phyloP scores from a whole-genome alignment of 108 stramenopile genomes.

The Aurantiochytrium sp. region DNA sequence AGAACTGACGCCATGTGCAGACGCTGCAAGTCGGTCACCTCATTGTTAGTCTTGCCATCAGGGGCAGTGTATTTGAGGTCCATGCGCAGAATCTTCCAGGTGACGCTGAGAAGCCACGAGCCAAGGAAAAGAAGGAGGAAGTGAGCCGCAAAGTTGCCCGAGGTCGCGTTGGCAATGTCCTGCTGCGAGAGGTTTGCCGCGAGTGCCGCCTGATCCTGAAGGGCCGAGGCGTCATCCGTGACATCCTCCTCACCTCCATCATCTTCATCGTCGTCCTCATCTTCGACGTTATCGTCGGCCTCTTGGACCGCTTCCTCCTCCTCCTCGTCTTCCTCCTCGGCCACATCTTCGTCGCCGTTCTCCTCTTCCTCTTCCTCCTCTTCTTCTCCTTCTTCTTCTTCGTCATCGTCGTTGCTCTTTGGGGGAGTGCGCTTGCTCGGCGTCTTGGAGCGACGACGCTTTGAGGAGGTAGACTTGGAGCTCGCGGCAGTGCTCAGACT shows the following conservation, averaged over 20 bases:
- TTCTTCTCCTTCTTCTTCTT: not conserved
- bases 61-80: not conserved
- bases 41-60: not conserved
- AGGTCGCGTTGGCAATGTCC: not conserved
- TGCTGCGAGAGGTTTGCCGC: not conserved
- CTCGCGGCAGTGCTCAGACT: no score
- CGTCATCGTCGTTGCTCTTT: no score
- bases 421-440: no score
- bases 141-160: not conserved
- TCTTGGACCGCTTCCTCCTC: not conserved
- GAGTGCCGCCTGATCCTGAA: not conserved
- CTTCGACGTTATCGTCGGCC: not conserved
- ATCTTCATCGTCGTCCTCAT: not conserved
- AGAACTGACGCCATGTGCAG: not conserved
- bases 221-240: not conserved
- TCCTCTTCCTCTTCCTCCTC: not conserved
- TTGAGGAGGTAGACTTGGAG: not conserved
- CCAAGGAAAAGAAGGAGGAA: not conserved
- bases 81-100: not conserved
- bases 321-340: not conserved
- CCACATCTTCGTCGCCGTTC: not conserved
- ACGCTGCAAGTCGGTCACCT: not conserved
- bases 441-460: not conserved
- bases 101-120: not conserved
- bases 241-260: not conserved